Conservation (phyloP, 768 basidiomycete species). For the Krasilnikovozyma curviuscula region DNA sequence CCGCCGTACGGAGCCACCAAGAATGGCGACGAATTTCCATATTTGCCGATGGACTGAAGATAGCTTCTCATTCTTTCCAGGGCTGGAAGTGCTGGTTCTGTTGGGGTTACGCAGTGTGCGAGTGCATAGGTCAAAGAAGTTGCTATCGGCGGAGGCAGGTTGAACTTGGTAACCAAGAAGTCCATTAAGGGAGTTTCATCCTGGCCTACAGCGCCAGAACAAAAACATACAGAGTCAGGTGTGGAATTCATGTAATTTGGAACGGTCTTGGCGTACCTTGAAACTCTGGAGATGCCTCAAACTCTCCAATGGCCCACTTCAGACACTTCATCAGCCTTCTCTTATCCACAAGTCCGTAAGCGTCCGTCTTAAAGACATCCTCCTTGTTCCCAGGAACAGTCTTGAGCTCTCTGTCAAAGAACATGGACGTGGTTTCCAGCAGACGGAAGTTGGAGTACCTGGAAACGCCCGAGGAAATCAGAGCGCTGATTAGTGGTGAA, state of each 20-base stretch:
- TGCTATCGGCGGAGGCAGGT: constrained; percentile 39
- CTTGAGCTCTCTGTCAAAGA: constrained; percentile 20
- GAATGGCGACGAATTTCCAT: constrained; percentile 64
- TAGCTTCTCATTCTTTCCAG: constrained; percentile 53
- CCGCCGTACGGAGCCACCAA: constrained; percentile 91
- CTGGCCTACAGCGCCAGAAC: background rate
- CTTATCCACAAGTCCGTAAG: constrained; percentile 62
- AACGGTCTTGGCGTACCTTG: constrained; percentile 22
- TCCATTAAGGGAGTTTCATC: background rate
- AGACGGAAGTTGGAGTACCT: constrained; percentile 81
- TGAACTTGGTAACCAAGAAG: constrained; percentile 48
- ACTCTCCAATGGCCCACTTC: constrained; percentile 56
- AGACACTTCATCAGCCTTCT: constrained; percentile 80
- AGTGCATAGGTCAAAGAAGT: constrained; percentile 55
- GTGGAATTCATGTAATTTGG: background rate
- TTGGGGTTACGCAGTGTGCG: constrained; percentile 42
- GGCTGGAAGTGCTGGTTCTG: constrained; percentile 49
- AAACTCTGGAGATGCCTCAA: constrained; percentile 34
- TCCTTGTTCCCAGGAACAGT: constrained; percentile 78
- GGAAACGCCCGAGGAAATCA: constrained; percentile 65
- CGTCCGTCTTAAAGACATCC: constrained; percentile 71
- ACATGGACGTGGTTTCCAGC: constrained; percentile 51
- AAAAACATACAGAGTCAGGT: background rate
- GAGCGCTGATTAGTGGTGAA: constrained; percentile 56
- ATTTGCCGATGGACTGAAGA: constrained; percentile 60